Percentiles rank a stretch among this genome's conserved stretches.
Evolutionary conservation across 805 yeast species (phyloP).

Genomic region (Teunomyces panamensis): DNA sequence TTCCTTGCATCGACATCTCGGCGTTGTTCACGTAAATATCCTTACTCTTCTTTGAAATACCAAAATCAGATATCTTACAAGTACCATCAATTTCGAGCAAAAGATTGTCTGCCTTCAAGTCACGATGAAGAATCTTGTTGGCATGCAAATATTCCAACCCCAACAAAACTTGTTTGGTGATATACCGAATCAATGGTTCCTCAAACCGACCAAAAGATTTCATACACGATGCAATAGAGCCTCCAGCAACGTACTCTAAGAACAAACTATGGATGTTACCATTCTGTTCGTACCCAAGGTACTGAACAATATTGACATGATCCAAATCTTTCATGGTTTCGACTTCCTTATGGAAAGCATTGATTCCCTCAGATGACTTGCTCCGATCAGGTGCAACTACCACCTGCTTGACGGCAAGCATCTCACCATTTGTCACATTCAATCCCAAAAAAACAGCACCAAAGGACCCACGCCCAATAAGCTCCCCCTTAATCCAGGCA

Average conservation of each 20-base stretch:
- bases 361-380: slow-evolving; percentile 47
- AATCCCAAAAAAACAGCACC: slow-evolving; percentile 91
- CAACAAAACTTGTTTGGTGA: slow-evolving; percentile 74
- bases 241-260: slow-evolving; percentile 96
- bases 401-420: slow-evolving; percentile 98
- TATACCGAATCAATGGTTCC: slow-evolving; percentile 65
- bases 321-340: slow-evolving; percentile 91
- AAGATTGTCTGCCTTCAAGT: slow-evolving; percentile 90
- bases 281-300: slow-evolving; percentile 84
- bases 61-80: slow-evolving; percentile 94
- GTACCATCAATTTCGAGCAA: slow-evolving; percentile 87
- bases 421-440: slow-evolving; percentile 95
- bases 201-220: slow-evolving; percentile 82
- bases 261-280: slow-evolving; percentile 79
- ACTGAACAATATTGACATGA: slow-evolving; percentile 92
- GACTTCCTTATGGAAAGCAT: slow-evolving; percentile 85
- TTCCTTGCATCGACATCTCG: slow-evolving; percentile 98
- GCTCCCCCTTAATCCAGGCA: slow-evolving; percentile 97
- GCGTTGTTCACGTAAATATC: slow-evolving; percentile 89
- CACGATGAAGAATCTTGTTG: slow-evolving; percentile 86
- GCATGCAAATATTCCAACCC: slow-evolving; percentile 89
- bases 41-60: slow-evolving; percentile 74
- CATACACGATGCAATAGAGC: slow-evolving; percentile 85
- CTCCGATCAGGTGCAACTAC: slow-evolving; percentile 46
- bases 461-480: slow-evolving; percentile 94